Conservation (phyloP, 495 filamentous ascomycete species). For the Penicillium samsonianum region DNA sequence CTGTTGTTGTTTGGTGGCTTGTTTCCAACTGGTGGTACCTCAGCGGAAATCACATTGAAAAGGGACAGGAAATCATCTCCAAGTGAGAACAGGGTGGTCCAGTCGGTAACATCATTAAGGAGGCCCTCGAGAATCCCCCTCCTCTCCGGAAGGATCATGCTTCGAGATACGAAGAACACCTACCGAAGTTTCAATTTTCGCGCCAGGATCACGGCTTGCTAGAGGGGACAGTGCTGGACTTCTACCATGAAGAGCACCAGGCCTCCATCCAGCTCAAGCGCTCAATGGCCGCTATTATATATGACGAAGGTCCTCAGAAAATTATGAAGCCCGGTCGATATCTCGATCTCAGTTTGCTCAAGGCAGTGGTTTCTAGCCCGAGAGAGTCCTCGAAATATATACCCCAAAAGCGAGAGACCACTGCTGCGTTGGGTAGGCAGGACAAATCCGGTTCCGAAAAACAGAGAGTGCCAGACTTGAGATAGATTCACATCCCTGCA, state of each 20-base stretch:
- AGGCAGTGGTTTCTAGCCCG: background rate
- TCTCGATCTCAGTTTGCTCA: constrained; percentile 4
- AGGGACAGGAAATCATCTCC: too few species aligned
- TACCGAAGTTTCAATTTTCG: background rate
- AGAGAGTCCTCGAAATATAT: background rate
- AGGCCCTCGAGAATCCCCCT: too few species aligned
- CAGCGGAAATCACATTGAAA: too few species aligned
- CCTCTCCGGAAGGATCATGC: too few species aligned
- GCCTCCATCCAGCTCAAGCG: constrained; percentile 4
- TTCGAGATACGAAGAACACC: too few species aligned
- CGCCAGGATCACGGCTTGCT: background rate
- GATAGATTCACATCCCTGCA: constrained; percentile 21
- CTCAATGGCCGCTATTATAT: constrained; percentile 13
- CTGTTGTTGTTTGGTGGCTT: too few species aligned
- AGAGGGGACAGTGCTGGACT: constrained; percentile 2
- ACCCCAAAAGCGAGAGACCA: background rate
- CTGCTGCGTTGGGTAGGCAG: background rate
- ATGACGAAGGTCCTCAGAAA: constrained; percentile 13
- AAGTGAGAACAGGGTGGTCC: too few species aligned
- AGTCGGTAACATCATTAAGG: too few species aligned
- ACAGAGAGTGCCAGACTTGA: background rate
- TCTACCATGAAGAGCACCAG: background rate
- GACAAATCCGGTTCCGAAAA: background rate
- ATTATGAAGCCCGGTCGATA: constrained; percentile 8
- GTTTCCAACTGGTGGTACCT: too few species aligned